These are phyloP conservation scores for Candida fluviatilis DNA, from an alignment of 805 yeast species.

Conservation along the genomic window DNA sequence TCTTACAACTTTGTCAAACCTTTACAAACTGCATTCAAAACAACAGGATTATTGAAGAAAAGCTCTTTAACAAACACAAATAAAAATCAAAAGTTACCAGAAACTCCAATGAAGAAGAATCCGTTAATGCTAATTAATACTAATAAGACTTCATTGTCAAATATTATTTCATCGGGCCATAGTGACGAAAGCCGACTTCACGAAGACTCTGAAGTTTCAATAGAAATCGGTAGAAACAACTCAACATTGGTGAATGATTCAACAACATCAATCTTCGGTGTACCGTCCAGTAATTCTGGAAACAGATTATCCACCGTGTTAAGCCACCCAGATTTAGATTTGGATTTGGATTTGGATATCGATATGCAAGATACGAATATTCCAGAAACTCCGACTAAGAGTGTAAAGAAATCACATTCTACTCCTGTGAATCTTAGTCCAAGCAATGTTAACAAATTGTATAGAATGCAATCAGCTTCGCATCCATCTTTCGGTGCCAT, in stretches of 20 bases:
- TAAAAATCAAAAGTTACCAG: conserved; percentile 27
- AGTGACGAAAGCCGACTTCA: conserved; percentile 11
- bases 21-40: conserved; percentile 75
- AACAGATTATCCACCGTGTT: conserved; percentile 5
- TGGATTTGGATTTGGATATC: conserved; percentile 13
- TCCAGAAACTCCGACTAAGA: conserved; percentile 39
- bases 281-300: conserved; percentile 16
- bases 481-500: neutral
- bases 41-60: conserved; percentile 66
- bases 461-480: neutral
- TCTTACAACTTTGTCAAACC: conserved; percentile 73
- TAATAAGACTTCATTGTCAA: conserved; percentile 14
- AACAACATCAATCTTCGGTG: conserved; percentile 29
- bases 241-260: conserved; percentile 21
- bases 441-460: conserved; percentile 9
- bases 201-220: conserved; percentile 27
- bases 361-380: conserved; percentile 13
- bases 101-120: conserved; percentile 41
- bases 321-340: conserved; percentile 1
- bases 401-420: conserved; percentile 24
- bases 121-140: conserved; percentile 33
- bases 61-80: conserved; percentile 17
- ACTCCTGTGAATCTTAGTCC: conserved; percentile 27
- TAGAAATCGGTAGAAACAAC: conserved; percentile 38
- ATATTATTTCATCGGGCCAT: conserved; percentile 16